A percentile compares a stretch with the other conserved stretches of the same genome.
Conservation (phyloP, 345 rosid species). For the Sapria himalayana region DNA sequence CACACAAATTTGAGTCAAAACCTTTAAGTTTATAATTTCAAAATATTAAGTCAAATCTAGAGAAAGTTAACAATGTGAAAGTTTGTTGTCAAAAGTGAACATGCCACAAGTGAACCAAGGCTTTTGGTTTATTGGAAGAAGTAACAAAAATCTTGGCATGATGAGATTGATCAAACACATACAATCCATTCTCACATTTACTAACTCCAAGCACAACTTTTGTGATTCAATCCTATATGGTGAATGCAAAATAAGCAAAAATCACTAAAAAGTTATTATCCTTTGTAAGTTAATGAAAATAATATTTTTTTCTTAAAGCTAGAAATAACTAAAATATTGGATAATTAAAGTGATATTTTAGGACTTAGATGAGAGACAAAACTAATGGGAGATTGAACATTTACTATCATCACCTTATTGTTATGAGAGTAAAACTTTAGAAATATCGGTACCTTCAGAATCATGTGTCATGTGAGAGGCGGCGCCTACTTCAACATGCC, state of each 20-base stretch:
- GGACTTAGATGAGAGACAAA: not conserved
- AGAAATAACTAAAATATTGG: not conserved
- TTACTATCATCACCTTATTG: not conserved
- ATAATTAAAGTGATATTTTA: not conserved
- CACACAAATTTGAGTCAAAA: not conserved
- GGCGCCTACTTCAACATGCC: not conserved
- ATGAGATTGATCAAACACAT: not conserved
- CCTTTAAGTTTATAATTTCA: not conserved
- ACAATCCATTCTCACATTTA: not conserved
- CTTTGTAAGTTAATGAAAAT: too few relatives aligned
- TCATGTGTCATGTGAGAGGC: constrained; percentile 1
- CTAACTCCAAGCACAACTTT: not conserved
- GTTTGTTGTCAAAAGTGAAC: not conserved
- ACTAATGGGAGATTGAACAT: not conserved
- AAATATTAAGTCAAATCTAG: not conserved
- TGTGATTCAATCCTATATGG: not conserved
- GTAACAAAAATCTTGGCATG: not conserved
- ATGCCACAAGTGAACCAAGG: not conserved
- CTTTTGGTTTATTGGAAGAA: not conserved
- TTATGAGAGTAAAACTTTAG: not conserved
- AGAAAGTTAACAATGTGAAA: not conserved
- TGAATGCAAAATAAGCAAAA: not conserved
- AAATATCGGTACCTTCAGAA: not conserved
- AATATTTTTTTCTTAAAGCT: too few relatives aligned
- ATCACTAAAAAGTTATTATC: not conserved